Evolutionary conservation across 2,329 filamentous ascomycete genomes (phyloP).

Genomic region (Pseudogymnoascus sp.): DNA sequence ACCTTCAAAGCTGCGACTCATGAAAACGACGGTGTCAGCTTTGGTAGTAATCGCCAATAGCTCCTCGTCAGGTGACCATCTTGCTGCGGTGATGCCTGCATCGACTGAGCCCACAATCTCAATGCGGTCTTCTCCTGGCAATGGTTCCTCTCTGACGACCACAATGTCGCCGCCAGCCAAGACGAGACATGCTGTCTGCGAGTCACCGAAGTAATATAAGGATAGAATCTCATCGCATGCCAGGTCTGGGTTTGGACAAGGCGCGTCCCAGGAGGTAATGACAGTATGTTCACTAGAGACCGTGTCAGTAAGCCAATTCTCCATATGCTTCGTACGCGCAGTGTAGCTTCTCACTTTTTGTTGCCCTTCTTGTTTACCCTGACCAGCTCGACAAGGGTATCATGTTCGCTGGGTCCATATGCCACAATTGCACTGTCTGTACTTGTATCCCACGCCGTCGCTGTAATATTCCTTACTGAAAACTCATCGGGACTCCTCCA

Average conservation of each 20-base stretch:
- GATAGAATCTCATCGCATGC: conserved; percentile 66
- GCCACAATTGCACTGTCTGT: conserved; percentile 73
- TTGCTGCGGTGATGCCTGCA: conserved; percentile 78
- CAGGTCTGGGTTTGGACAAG: conserved; percentile 69
- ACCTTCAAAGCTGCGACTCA: conserved; percentile 86
- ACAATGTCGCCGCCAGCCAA: conserved; percentile 88
- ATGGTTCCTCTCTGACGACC: conserved; percentile 65
- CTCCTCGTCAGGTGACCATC: conserved; percentile 94
- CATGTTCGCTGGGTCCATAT: conserved; percentile 68
- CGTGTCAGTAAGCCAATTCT: conserved; percentile 12
- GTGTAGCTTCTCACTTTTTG: conserved; percentile 25
- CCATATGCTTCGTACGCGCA: conserved; percentile 34
- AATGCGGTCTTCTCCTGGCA: conserved; percentile 65
- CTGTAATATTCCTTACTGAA: conserved; percentile 52
- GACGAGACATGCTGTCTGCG: conserved; percentile 68
- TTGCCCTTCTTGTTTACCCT: conserved; percentile 41
- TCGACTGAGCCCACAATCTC: conserved; percentile 95
- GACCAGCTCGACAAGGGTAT: conserved; percentile 65
- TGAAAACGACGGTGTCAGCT: conserved; percentile 73
- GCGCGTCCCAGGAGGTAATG: conserved; percentile 83
- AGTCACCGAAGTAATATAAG: conserved; percentile 81
- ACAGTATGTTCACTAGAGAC: conserved; percentile 30
- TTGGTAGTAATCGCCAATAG: conserved; percentile 76
- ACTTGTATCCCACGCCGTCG: conserved; percentile 77
- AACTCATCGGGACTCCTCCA: conserved; percentile 50